phyloP scores from a whole-genome alignment of 2,329 filamentous ascomycete species.

The Fusarium humuli region DNA sequence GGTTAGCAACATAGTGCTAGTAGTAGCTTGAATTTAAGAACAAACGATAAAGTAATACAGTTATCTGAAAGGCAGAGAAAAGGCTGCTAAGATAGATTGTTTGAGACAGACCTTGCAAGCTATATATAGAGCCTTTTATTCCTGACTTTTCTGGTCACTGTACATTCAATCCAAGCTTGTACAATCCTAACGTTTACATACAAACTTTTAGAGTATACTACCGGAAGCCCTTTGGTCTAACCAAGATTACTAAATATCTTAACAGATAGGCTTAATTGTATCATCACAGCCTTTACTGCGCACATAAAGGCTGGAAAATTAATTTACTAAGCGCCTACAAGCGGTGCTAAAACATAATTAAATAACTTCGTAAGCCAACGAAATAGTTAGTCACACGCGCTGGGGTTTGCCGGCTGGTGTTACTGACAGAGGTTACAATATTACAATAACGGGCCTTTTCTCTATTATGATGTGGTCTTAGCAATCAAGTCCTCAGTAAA shows the following conservation, averaged over 20 bases:
- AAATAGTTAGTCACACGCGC: background rate
- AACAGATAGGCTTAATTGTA: background rate
- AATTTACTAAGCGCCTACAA: background rate
- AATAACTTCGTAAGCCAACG: background rate
- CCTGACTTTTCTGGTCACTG: background rate
- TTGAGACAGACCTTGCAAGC: no score
- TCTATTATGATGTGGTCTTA: background rate
- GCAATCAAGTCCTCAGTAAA: background rate
- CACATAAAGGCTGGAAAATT: background rate
- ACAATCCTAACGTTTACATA: background rate
- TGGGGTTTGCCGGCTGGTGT: background rate
- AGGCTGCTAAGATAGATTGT: no score
- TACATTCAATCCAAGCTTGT: background rate
- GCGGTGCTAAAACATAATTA: background rate
- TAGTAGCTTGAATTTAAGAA: no score
- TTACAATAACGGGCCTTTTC: background rate
- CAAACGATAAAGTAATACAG: no score
- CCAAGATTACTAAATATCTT: background rate
- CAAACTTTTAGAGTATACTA: background rate
- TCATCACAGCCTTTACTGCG: background rate
- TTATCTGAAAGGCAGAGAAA: no score
- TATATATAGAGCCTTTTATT: background rate
- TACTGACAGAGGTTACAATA: background rate
- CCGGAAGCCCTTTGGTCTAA: background rate
- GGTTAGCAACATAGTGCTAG: no score